A percentile compares a stretch with the other conserved stretches of the same genome.
phyloP scores from a whole-genome alignment of 2,329 filamentous ascomycete genomes.

The Penicillium sp. region DNA sequence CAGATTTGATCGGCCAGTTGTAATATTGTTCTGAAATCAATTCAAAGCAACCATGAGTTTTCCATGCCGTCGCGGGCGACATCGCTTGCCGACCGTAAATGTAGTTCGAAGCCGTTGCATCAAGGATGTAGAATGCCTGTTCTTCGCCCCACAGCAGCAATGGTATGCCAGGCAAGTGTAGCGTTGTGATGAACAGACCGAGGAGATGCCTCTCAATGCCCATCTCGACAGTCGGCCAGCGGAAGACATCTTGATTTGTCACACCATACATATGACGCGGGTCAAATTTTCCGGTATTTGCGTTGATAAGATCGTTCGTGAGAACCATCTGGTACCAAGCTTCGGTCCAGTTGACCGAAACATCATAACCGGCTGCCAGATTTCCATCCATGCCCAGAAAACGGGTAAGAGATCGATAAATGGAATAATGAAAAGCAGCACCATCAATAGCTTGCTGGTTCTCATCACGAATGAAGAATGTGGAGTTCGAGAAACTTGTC shows the following conservation, averaged over 20 bases:
- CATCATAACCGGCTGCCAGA: conserved; percentile 55
- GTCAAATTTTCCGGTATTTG: conserved; percentile 62
- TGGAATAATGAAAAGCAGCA: conserved; percentile 64
- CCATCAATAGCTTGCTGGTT: conserved; percentile 59
- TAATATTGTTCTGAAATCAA: conserved; percentile 59
- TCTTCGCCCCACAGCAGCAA: conserved; percentile 66
- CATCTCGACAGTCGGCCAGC: conserved; percentile 61
- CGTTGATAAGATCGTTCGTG: conserved; percentile 62
- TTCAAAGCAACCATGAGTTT: conserved; percentile 64
- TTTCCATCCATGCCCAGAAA: conserved; percentile 63
- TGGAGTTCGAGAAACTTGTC: conserved; percentile 46
- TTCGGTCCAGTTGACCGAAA: conserved; percentile 56
- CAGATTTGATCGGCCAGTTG: conserved; percentile 58
- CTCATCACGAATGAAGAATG: conserved; percentile 55
- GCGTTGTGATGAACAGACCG: conserved; percentile 59
- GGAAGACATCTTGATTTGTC: conserved; percentile 67
- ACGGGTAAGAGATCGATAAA: conserved; percentile 63
- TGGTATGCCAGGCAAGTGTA: conserved; percentile 63
- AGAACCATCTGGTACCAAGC: conserved; percentile 59
- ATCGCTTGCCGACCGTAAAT: conserved; percentile 66
- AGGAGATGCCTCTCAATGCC: conserved; percentile 61
- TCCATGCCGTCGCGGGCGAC: conserved; percentile 63
- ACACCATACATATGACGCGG: conserved; percentile 66
- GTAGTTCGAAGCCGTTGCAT: conserved; percentile 66
- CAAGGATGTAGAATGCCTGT: conserved; percentile 64